phyloP scores from a whole-genome alignment of 345 rosid genomes.

The Erodium maritimum region DNA sequence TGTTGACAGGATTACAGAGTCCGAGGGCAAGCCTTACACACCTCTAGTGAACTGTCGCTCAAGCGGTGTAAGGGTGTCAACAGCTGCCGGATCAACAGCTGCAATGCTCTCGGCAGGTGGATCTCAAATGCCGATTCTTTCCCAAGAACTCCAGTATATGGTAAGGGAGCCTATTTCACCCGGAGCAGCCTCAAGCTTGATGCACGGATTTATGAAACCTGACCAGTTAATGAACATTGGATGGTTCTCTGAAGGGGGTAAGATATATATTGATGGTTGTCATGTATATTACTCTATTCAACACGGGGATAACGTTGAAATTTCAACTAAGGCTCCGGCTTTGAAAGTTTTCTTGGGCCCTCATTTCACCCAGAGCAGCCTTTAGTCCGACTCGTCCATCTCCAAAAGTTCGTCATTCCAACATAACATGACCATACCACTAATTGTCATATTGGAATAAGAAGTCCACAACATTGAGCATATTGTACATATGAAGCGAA shows the following conservation, averaged over 20 bases:
- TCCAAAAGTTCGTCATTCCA: background rate
- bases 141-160: conserved; percentile 67
- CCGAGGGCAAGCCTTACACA: conserved; percentile 22
- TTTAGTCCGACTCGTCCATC: background rate
- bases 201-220: conserved; percentile 54
- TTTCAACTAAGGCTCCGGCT: conserved; percentile 56
- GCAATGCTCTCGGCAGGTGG: conserved; percentile 96
- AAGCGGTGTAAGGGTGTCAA: conserved; percentile 83
- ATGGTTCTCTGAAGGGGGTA: conserved; percentile 62
- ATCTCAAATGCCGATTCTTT: conserved; percentile 54
- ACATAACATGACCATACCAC: background rate
- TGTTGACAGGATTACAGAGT: conserved; percentile 35
- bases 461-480: background rate
- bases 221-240: conserved; percentile 39
- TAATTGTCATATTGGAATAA: too few relatives aligned
- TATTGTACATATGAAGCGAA: background rate
- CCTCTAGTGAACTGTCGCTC: conserved; percentile 60
- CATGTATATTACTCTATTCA: conserved; percentile 35
- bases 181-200: conserved; percentile 24
- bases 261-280: conserved; percentile 67
- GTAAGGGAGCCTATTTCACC: conserved; percentile 81
- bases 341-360: conserved; percentile 56
- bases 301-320: conserved; percentile 44
- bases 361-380: conserved; percentile 7
- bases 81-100: conserved; percentile 83